Base-by-base conservation (phyloP, 345 rosid species). In the Aethionema arabicum region DNA sequence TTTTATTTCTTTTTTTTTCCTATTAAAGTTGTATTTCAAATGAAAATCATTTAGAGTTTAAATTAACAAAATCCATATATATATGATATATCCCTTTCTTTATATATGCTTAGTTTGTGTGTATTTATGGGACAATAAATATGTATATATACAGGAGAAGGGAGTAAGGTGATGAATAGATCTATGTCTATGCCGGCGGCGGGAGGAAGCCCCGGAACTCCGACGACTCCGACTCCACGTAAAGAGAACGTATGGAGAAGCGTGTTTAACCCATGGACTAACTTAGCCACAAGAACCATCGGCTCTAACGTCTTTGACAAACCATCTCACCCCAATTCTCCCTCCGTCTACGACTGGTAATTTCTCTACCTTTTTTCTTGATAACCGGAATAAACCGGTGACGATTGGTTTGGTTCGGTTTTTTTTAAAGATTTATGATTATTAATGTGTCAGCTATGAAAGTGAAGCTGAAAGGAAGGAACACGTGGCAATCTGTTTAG, bases 221-320 rank as follows among this genome's bases (percentile, higher is more conserved):
- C 95, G 3, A 45, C 76, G 8, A 85, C 89, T 0, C 95, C 95
- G 8, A 83, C 89, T 4, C 93, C 96, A 21, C 85, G 80, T 44
- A 85, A 77, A 77, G 96, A 86, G 6, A 92, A 89, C 83, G 96
- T 89, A 35, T 92, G 98, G 98, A 81, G 98, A 84, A 92, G 95
- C 50, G 97, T 92, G 59, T 92, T 92, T 74, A 63, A 92, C 72
- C 98, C 98, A 0, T 96, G 98, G 3, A 89, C 97, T 78, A 89
- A 92, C 84, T 83, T 81, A 6, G 92, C 95, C 45, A 92, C 95
- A 14, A 83, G 56, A 77, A 53, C 59, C 36, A 78, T 92, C n/a
- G 97, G 97, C 1, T 77, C 82, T 21, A 72, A 81, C 55, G 43
- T 82, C 49, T 92, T 87, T 38, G 98, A 92, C 78, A 85, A 85